Evolutionary conservation across 2,329 filamentous ascomycete species (phyloP).

Genomic region (Penicillium sp.): DNA sequence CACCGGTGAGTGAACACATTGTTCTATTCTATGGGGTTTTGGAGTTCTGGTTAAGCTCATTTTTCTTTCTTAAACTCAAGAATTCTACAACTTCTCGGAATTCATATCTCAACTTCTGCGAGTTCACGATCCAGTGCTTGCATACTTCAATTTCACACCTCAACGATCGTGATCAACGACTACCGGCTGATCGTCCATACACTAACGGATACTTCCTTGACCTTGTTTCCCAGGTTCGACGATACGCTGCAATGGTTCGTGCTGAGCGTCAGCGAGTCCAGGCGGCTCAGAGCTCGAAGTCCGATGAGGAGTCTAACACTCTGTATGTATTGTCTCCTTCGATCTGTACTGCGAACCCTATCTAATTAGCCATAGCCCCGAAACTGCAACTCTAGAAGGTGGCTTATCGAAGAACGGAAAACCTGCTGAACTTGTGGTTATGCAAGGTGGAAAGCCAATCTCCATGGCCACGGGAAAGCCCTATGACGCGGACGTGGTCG

Average conservation of each 20-base stretch:
- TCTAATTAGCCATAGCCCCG: conserved; percentile 19
- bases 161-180: conserved; percentile 79
- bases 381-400: conserved; percentile 76
- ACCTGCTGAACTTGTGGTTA: conserved; percentile 76
- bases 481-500: conserved; percentile 51
- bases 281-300: conserved; percentile 50
- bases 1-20: conserved; percentile 74
- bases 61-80: conserved; percentile 63
- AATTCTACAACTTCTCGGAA: conserved; percentile 67
- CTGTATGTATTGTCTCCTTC: conserved; percentile 16
- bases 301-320: conserved; percentile 46
- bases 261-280: conserved; percentile 67
- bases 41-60: conserved; percentile 67
- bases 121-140: conserved; percentile 85
- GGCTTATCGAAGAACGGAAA: conserved; percentile 79
- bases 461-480: conserved; percentile 71
- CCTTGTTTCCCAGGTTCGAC: conserved; percentile 86
- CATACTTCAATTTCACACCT: conserved; percentile 85
- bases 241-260: conserved; percentile 82
- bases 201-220: conserved; percentile 97
- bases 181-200: conserved; percentile 83
- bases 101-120: conserved; percentile 83
- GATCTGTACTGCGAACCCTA: neutral
- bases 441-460: conserved; percentile 71
- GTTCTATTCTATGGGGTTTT: conserved; percentile 42